Base-by-base conservation (phyloP, 2,329 filamentous ascomycete species). In the Aureobasidium leucospermi region DNA sequence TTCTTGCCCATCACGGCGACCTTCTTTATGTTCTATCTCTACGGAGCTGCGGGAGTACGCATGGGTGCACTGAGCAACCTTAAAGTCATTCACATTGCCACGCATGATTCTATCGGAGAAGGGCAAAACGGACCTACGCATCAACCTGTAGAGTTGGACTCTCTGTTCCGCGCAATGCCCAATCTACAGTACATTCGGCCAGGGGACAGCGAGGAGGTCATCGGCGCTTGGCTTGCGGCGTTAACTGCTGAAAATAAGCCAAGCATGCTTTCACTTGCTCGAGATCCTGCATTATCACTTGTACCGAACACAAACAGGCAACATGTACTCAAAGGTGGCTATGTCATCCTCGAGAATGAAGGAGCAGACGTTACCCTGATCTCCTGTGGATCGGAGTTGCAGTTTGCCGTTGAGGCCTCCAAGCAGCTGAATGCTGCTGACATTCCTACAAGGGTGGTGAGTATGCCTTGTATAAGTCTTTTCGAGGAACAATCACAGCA, bases 1-100 rank as follows among this genome's bases (percentile, higher is more conserved):
- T 78, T 85, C 63, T 70, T 85, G 7, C 82, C 82, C 0, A 70
- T 85, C 38, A 85, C 82, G 0, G 79, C 79, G 0, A 78, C 76
- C 5, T 85, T 85, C 71, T 84, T 85, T 73, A 85, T 85, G 80
- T 85, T 85, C 69, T 85, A 85, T 64, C 70, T 80, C 6, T 80
- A 81, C 60, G 81, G 81, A 9, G 82, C 82, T 0, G 79, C 81
- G 0, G 82, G 77, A 6, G 76, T 85, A 1, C 79, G 83, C 13
- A 85, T 85, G 82, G 81, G 81, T 6, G 82, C 82, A 3, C 73
- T 84, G 1, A 78, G 81, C 55, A 68, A 75, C 28, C 75, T 85
- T 1, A 80, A 81, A 56, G 73, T 76, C 32, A 84, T 86, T 55
- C 83, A 85, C 66, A 74, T 80, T 36, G 84, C 82, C 1, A 86